A percentile compares a stretch with the other conserved stretches of the same genome.
These are phyloP conservation scores for Hymenoscyphus linearis DNA, from an alignment of 2,329 filamentous ascomycete species.

Conservation along the genomic window DNA sequence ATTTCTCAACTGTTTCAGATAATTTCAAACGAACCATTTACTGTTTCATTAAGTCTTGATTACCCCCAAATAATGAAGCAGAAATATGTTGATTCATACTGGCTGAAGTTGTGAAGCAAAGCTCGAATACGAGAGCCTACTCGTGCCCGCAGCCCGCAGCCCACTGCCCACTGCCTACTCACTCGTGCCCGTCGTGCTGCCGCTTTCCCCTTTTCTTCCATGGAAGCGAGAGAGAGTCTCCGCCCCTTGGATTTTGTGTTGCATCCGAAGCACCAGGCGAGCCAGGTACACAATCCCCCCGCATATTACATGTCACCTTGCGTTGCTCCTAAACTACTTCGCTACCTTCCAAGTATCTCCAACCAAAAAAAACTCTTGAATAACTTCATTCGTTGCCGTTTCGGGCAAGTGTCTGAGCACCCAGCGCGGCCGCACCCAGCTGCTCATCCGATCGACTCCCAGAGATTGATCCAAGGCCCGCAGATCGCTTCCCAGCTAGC, in stretches of 20 bases:
- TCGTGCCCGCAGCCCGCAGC: too few species aligned
- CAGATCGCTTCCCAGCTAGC: conserved; percentile 14
- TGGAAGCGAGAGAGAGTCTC: background rate
- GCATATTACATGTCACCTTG: background rate
- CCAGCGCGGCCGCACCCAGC: background rate
- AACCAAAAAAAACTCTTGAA: background rate
- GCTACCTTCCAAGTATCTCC: background rate
- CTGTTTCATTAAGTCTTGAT: too few species aligned
- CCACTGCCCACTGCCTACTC: too few species aligned
- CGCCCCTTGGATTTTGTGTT: background rate
- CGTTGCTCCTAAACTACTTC: background rate
- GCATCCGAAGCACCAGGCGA: background rate
- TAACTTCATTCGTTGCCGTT: background rate
- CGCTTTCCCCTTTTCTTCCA: too few species aligned
- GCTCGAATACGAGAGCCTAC: too few species aligned
- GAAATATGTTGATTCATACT: too few species aligned
- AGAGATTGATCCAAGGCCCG: conserved; percentile 9
- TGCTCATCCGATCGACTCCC: background rate
- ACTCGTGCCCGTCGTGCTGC: background rate
- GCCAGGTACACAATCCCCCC: background rate
- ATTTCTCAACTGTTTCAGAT: too few species aligned
- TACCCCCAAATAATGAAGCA: too few species aligned
- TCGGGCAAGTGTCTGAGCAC: background rate
- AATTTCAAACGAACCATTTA: too few species aligned
- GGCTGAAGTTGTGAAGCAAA: too few species aligned